Conservation (phyloP, 2,329 filamentous ascomycete species). For the Colletotrichum filicis region DNA sequence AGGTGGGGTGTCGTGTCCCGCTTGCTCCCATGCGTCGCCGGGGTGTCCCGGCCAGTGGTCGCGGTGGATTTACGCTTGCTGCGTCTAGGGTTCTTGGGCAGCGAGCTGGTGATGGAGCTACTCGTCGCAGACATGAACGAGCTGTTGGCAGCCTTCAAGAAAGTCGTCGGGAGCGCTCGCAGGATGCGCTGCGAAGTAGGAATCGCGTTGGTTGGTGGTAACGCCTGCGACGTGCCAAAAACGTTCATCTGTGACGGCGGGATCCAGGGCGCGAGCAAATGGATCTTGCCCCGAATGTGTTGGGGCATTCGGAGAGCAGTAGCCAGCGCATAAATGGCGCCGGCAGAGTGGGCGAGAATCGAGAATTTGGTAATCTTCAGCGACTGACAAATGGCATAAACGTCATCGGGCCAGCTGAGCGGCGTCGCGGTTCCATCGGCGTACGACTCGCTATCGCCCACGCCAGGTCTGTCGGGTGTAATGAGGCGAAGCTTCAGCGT, state of each 20-base stretch:
- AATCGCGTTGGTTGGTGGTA: slow-evolving; percentile 85
- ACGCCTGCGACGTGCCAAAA: slow-evolving; percentile 77
- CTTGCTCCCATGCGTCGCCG: slow-evolving; percentile 39
- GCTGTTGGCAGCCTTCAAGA: slow-evolving; percentile 94
- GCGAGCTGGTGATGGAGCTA: slow-evolving; percentile 82
- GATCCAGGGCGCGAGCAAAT: slow-evolving; percentile 96
- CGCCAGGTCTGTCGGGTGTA: slow-evolving; percentile 92
- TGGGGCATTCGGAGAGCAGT: slow-evolving; percentile 96
- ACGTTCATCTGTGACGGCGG: slow-evolving; percentile 92
- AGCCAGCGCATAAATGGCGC: slow-evolving; percentile 96
- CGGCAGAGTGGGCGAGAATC: slow-evolving; percentile 93
- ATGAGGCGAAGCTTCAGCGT: slow-evolving; percentile 91
- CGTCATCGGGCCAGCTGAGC: slow-evolving; percentile 89
- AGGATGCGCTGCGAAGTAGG: slow-evolving; percentile 93
- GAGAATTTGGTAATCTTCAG: slow-evolving; percentile 97
- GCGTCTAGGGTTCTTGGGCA: slow-evolving; percentile 74
- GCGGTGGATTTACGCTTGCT: slow-evolving; percentile 67
- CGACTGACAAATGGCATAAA: slow-evolving; percentile 91
- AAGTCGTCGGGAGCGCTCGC: slow-evolving; percentile 86
- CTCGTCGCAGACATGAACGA: slow-evolving; percentile 95
- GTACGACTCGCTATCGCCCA: slow-evolving; percentile 91
- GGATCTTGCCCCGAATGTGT: slow-evolving; percentile 92
- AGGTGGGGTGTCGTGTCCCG: slow-evolving; percentile 50
- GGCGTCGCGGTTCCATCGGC: slow-evolving; percentile 85
- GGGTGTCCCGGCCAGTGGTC: slow-evolving; percentile 49